These are phyloP conservation scores for Hirschfeldia incana DNA, from an alignment of 345 rosid species.

Conservation along the genomic window DNA sequence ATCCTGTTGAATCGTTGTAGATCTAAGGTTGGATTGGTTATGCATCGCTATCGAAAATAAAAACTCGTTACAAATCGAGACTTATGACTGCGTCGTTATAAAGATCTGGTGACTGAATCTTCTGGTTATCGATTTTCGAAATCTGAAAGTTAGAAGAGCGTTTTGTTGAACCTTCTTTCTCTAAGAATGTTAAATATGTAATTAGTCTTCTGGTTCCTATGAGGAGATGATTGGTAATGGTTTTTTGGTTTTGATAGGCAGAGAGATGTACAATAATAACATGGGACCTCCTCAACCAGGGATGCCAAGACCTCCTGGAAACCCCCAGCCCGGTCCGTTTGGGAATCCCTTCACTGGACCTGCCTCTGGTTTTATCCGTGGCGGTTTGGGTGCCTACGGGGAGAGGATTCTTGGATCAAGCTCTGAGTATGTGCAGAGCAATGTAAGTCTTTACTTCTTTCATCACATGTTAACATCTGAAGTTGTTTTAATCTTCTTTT, in stretches of 20 bases:
- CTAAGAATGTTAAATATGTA: too few relatives aligned
- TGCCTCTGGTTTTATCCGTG: conserved; percentile 52
- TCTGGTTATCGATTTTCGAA: not conserved
- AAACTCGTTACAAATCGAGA: not conserved
- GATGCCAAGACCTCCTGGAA: conserved; percentile 37
- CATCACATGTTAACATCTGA: not conserved
- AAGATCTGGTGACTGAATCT: conserved; percentile 17
- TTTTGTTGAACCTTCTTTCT: not conserved
- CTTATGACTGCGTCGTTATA: not conserved
- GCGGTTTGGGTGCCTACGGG: conserved; percentile 57
- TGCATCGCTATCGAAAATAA: not conserved
- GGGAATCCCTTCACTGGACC: conserved; percentile 52
- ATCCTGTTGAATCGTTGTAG: not conserved
- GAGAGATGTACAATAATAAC: conserved; percentile 41
- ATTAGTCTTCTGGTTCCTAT: too few relatives aligned
- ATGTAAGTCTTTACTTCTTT: conserved; percentile 40
- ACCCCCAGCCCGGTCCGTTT: conserved; percentile 47
- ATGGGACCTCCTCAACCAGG: conserved; percentile 44
- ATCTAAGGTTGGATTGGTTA: not conserved
- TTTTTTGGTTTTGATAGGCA: conserved; percentile 17
- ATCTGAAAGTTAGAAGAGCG: not conserved
- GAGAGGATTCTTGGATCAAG: conserved; percentile 55
- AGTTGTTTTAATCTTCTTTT: not conserved
- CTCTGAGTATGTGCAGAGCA: conserved; percentile 63
- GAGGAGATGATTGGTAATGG: not conserved